These are phyloP conservation scores for Pseudodiploospora longispora DNA, from an alignment of 2,329 filamentous ascomycete species.

Conservation along the genomic window DNA sequence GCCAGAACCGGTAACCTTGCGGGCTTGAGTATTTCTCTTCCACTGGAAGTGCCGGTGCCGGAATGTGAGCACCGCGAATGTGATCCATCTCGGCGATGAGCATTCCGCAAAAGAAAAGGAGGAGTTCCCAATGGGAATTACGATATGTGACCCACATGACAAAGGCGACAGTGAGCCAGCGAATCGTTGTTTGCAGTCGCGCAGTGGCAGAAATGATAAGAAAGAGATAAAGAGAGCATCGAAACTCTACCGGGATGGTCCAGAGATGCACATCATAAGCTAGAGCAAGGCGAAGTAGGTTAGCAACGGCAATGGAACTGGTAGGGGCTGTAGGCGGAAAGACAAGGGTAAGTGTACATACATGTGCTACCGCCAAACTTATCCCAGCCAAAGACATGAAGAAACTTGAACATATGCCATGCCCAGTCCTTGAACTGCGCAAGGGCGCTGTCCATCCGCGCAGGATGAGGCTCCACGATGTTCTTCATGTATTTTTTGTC, in stretches of 20 bases:
- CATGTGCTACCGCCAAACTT: slow-evolving; percentile 37
- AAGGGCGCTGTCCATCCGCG: slow-evolving; percentile 25
- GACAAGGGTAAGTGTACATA: slow-evolving; percentile 15
- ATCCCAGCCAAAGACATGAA: slow-evolving; percentile 45
- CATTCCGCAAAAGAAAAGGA: slow-evolving; percentile 48
- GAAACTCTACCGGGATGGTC: slow-evolving; percentile 56
- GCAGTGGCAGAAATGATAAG: slow-evolving; percentile 42
- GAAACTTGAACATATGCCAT: slow-evolving; percentile 39
- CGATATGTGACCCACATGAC: slow-evolving; percentile 38
- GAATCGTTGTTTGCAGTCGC: slow-evolving; percentile 32
- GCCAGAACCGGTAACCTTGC: slow-evolving; percentile 7
- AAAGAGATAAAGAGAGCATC: slow-evolving; percentile 50
- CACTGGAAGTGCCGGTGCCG: slow-evolving; percentile 18
- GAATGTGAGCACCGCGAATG: slow-evolving; percentile 37
- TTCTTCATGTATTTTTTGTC: slow-evolving; percentile 38
- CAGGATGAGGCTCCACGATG: slow-evolving; percentile 40
- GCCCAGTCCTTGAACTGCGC: slow-evolving; percentile 39
- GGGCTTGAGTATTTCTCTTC: slow-evolving; percentile 11
- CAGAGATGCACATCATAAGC: slow-evolving; percentile 52
- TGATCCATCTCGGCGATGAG: slow-evolving; percentile 47
- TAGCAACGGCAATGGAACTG: slow-evolving; percentile 7
- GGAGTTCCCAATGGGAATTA: slow-evolving; percentile 45
- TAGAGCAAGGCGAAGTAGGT: slow-evolving; percentile 16
- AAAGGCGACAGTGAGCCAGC: slow-evolving; percentile 33
- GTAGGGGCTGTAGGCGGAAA: neutral